Conservation (phyloP, 768 basidiomycete genomes). For the Agrocybe praecox region DNA sequence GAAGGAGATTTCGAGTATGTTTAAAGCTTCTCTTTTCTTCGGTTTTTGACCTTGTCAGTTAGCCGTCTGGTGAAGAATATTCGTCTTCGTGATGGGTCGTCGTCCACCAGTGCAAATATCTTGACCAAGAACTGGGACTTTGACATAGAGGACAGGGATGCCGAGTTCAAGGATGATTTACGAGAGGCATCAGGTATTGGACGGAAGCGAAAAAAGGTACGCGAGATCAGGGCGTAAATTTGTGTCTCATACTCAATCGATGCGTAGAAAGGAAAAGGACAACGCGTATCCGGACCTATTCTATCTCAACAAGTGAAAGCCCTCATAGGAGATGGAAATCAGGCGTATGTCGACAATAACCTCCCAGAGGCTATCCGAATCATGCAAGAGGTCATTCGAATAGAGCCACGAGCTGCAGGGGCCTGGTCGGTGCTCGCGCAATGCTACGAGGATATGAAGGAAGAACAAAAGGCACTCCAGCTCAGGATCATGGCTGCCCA, state of each 20-base stretch:
- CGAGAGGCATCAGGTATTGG: slow-evolving; percentile 77
- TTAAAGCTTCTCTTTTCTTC: neutral
- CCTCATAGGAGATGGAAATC: slow-evolving; percentile 85
- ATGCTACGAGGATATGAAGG: slow-evolving; percentile 74
- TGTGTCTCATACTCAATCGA: neutral
- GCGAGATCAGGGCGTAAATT: slow-evolving; percentile 5
- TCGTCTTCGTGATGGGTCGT: slow-evolving; percentile 47
- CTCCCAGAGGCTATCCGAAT: slow-evolving; percentile 69
- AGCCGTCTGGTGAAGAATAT: slow-evolving; percentile 75
- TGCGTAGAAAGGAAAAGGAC: slow-evolving; percentile 31
- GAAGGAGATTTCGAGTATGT: slow-evolving; percentile 65
- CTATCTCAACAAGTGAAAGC: slow-evolving; percentile 73
- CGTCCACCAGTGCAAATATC: slow-evolving; percentile 40
- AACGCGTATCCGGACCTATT: slow-evolving; percentile 45
- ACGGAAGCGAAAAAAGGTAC: slow-evolving; percentile 49
- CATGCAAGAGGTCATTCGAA: slow-evolving; percentile 91
- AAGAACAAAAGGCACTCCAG: slow-evolving; percentile 74
- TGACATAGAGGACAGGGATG: slow-evolving; percentile 65
- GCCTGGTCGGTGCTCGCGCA: slow-evolving; percentile 91
- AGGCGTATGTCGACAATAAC: slow-evolving; percentile 78
- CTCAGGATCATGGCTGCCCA: slow-evolving; percentile 91
- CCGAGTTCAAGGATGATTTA: slow-evolving; percentile 73
- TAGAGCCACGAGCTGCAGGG: slow-evolving; percentile 81
- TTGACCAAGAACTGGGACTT: slow-evolving; percentile 77
- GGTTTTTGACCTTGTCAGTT: slow-evolving; percentile 4